These are phyloP conservation scores for Sporothrix euskadiensis DNA, from an alignment of 2,329 filamentous ascomycete species.

Conservation along the genomic window DNA sequence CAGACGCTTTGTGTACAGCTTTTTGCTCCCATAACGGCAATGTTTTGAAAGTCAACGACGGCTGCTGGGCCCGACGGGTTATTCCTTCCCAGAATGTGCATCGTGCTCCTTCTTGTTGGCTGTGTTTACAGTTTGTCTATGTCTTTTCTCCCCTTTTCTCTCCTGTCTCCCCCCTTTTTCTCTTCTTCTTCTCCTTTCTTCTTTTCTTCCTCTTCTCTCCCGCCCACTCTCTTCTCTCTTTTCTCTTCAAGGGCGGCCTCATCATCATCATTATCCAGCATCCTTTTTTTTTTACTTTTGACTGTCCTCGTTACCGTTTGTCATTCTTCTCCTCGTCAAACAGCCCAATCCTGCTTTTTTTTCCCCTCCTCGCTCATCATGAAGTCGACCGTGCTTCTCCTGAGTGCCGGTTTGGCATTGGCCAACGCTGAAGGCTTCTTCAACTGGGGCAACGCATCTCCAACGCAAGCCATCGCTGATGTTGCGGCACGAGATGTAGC, in stretches of 20 bases:
- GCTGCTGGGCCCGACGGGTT: not conserved
- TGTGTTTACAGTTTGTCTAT: not conserved
- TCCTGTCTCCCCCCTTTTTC: not conserved
- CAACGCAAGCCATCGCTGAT: not conserved
- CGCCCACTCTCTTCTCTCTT: conserved; percentile 18
- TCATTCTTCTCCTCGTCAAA: conserved; percentile 2
- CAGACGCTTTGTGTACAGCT: not conserved
- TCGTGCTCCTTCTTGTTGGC: conserved; percentile 14
- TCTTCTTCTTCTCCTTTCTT: not conserved
- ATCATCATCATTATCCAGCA: conserved; percentile 27
- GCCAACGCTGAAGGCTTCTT: conserved; percentile 26
- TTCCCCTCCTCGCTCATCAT: conserved; percentile 26
- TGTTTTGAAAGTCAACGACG: not conserved
- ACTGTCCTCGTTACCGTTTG: conserved; percentile 14
- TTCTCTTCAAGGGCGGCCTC: conserved; percentile 24
- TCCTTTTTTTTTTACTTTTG: conserved; percentile 23
- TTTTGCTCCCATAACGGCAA: not conserved
- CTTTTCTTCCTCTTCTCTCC: not conserved
- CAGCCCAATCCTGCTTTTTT: not conserved
- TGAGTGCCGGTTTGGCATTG: conserved; percentile 28
- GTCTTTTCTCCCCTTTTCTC: not conserved
- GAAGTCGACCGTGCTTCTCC: conserved; percentile 30
- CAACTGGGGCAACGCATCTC: conserved; percentile 5
- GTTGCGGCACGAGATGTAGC: conserved; percentile 12
- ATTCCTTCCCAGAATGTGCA: not conserved